Evolutionary conservation across 176 grass and related monocot genomes (phyloP).

Genomic region (Poa annua): DNA sequence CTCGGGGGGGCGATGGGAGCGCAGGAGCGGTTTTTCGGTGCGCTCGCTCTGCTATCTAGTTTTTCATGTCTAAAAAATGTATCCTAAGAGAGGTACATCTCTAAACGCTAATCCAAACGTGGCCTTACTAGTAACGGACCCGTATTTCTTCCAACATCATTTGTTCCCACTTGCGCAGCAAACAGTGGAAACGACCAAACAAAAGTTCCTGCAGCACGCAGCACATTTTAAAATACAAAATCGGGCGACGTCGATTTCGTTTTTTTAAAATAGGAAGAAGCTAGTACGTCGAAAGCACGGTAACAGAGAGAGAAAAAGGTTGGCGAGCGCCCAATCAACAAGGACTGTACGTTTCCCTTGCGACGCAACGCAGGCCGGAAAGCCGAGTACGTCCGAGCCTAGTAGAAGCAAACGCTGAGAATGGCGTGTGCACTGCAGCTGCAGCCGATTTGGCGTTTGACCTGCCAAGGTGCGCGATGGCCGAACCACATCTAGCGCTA

Average conservation of each 20-base stretch:
- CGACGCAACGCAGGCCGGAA: slow-evolving; percentile 19
- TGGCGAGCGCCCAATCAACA: slow-evolving; percentile 33
- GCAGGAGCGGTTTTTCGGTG: no score
- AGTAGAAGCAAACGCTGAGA: not conserved
- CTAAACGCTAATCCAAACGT: no score
- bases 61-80: no score
- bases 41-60: no score
- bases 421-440: not conserved
- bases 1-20: no score
- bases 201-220: not conserved
- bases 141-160: no score
- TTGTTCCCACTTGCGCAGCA: not conserved
- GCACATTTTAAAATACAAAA: not conserved
- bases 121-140: no score
- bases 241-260: not conserved
- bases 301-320: not conserved
- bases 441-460: slow-evolving; percentile 6
- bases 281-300: slow-evolving; percentile 8
- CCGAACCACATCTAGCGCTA: no score
- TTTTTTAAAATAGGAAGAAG: not conserved
- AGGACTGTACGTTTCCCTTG: not conserved
- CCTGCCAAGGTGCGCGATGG: slow-evolving; percentile 4
- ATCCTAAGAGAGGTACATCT: no score
- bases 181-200: not conserved
- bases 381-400: not conserved